These are phyloP conservation scores for Flueggea neowawraea DNA, from an alignment of 441 rosid species.

Conservation along the genomic window DNA sequence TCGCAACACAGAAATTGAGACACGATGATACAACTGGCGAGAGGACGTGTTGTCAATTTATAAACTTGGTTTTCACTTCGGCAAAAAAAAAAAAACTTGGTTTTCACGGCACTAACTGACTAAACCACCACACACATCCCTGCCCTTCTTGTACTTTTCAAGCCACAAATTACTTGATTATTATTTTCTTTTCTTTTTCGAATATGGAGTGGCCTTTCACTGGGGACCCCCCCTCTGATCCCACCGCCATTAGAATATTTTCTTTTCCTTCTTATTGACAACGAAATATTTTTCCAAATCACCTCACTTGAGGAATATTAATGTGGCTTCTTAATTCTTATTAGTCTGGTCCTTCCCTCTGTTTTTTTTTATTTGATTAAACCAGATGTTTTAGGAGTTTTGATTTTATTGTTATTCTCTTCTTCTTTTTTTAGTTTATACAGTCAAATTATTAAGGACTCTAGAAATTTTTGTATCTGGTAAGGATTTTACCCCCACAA, in stretches of 20 bases:
- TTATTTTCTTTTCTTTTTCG: not conserved
- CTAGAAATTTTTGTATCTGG: too few relatives aligned
- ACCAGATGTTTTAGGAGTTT: not conserved
- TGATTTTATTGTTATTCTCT: not conserved
- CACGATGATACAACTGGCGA: constrained; percentile 12
- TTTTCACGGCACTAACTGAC: constrained; percentile 26
- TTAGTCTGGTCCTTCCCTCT: not conserved
- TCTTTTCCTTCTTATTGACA: not conserved
- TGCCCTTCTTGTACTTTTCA: not conserved
- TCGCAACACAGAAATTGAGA: not conserved
- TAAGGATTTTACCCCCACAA: too few relatives aligned
- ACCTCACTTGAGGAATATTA: not conserved
- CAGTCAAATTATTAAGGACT: not conserved
- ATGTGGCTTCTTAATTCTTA: not conserved
- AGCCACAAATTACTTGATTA: not conserved
- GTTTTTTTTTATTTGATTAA: not conserved
- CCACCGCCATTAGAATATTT: not conserved
- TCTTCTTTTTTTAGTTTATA: not conserved
- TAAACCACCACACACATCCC: not conserved
- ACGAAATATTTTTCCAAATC: not conserved
- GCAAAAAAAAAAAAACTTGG: too few relatives aligned
- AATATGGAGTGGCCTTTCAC: not conserved
- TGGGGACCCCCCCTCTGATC: not conserved
- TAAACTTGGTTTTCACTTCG: constrained; percentile 34
- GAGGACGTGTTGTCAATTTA: constrained; percentile 31